These are phyloP conservation scores for Persicaria maculosa DNA, from an alignment of 148 eudicot species.

Conservation along the genomic window DNA sequence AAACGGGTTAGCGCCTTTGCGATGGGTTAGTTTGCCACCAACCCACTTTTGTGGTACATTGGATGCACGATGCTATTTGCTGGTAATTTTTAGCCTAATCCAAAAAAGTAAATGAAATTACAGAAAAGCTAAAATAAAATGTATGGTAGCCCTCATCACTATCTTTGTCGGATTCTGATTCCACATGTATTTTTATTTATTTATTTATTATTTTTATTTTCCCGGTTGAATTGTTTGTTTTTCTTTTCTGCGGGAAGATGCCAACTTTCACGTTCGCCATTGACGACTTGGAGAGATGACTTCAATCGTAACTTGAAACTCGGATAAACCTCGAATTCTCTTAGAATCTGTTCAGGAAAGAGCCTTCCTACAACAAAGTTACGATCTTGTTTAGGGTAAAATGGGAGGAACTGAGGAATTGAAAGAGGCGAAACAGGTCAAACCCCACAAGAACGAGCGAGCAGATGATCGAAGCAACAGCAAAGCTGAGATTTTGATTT, in stretches of 20 bases:
- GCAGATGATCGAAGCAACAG: neutral
- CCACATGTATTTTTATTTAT: neutral
- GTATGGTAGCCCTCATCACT: too few species aligned
- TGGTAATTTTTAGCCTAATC: too few species aligned
- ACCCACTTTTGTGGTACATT: too few species aligned
- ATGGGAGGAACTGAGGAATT: constrained; percentile 3
- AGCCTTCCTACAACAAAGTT: neutral
- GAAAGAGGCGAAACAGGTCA: constrained; percentile 13
- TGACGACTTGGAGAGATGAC: neutral
- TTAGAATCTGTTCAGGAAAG: neutral
- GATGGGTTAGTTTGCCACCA: too few species aligned
- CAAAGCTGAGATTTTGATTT: constrained; percentile 21
- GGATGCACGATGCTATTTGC: too few species aligned
- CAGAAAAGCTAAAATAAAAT: too few species aligned
- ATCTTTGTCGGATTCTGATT: too few species aligned
- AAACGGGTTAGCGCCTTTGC: too few species aligned
- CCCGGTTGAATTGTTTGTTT: neutral
- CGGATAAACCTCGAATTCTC: neutral
- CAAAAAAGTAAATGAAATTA: too few species aligned
- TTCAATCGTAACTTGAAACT: neutral
- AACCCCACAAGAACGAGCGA: constrained; percentile 3
- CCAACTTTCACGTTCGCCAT: constrained; percentile 10
- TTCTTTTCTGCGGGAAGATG: neutral
- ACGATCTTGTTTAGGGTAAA: neutral
- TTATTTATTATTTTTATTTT: neutral